A percentile compares a stretch with the other conserved stretches of the same genome.
phyloP scores from a whole-genome alignment of 75 land plant genomes.

The Chamaecyparis obtusa region DNA sequence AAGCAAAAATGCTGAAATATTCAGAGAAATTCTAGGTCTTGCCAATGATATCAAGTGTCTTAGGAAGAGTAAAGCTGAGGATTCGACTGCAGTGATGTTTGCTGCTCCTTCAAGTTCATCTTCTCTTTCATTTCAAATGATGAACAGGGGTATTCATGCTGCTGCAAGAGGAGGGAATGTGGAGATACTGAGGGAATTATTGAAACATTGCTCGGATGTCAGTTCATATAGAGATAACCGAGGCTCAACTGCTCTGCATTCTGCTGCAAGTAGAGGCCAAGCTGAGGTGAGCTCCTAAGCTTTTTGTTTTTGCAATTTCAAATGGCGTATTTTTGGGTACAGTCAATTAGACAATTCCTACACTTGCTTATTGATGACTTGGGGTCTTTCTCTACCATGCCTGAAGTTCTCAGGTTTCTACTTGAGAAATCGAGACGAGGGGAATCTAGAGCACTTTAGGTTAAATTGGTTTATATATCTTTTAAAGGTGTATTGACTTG shows the following conservation, averaged over 20 bases:
- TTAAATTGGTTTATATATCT: not conserved
- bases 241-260: constrained; percentile 68
- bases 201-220: constrained; percentile 35
- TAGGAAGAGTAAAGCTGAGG: constrained; percentile 13
- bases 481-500: not conserved
- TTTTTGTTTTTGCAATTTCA: not conserved
- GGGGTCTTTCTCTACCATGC: not conserved
- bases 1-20: constrained; percentile 51
- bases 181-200: constrained; percentile 59
- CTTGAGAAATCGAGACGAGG: not conserved
- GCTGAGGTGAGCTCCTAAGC: constrained; percentile 46
- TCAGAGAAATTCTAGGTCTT: constrained; percentile 40
- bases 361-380: not conserved
- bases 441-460: not conserved
- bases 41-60: constrained; percentile 36
- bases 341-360: not conserved
- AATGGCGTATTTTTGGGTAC: not conserved
- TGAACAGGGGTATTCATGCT: constrained; percentile 66
- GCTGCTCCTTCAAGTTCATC: constrained; percentile 9
- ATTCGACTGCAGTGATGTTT: constrained; percentile 15
- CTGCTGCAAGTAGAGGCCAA: constrained; percentile 70
- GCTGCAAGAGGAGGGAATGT: constrained; percentile 72
- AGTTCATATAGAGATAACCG: constrained; percentile 58
- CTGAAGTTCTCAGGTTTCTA: not conserved
- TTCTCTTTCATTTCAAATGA: constrained; percentile 44